phyloP scores from a whole-genome alignment of 768 basidiomycete species.

The Mrakia frigida region DNA sequence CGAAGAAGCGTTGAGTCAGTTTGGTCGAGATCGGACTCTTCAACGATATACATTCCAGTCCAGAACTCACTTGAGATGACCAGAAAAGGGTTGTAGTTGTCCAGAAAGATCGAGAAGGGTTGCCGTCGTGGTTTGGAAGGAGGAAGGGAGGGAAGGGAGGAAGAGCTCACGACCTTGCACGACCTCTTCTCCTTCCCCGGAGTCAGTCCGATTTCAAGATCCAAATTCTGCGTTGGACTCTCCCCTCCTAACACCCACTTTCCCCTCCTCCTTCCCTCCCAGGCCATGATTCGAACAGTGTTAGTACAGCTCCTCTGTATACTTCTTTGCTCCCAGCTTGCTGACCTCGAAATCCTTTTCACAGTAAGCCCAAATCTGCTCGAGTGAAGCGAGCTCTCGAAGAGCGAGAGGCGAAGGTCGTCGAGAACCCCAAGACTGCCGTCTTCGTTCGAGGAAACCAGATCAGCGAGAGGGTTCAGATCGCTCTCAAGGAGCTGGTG shows the following conservation, averaged over 20 bases:
- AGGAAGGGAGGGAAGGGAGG: too few species aligned
- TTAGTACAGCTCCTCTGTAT: not conserved
- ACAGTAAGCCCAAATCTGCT: slow-evolving; percentile 89
- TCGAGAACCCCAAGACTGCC: slow-evolving; percentile 75
- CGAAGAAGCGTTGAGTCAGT: not conserved
- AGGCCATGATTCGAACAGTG: slow-evolving; percentile 19
- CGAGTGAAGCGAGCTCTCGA: slow-evolving; percentile 84
- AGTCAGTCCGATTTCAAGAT: not conserved
- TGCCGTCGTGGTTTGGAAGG: too few species aligned
- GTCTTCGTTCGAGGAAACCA: slow-evolving; percentile 87
- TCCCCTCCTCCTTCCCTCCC: not conserved
- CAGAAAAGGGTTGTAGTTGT: too few species aligned
- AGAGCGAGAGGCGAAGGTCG: slow-evolving; percentile 78
- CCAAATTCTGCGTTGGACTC: not conserved
- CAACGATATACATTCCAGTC: not conserved
- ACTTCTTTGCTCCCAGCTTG: not conserved
- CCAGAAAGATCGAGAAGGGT: too few species aligned
- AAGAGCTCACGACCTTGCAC: too few species aligned
- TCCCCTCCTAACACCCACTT: not conserved
- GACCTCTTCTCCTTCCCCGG: too few species aligned
- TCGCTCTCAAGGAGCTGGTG: slow-evolving; percentile 84
- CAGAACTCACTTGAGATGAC: too few species aligned
- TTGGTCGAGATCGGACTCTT: not conserved
- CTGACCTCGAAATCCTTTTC: not conserved
- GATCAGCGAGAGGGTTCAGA: slow-evolving; percentile 70